A percentile compares a stretch with the other conserved stretches of the same genome.
These are phyloP conservation scores for Casuarina equisetifolia DNA, from an alignment of 306 rosid genomes.

Conservation along the genomic window DNA sequence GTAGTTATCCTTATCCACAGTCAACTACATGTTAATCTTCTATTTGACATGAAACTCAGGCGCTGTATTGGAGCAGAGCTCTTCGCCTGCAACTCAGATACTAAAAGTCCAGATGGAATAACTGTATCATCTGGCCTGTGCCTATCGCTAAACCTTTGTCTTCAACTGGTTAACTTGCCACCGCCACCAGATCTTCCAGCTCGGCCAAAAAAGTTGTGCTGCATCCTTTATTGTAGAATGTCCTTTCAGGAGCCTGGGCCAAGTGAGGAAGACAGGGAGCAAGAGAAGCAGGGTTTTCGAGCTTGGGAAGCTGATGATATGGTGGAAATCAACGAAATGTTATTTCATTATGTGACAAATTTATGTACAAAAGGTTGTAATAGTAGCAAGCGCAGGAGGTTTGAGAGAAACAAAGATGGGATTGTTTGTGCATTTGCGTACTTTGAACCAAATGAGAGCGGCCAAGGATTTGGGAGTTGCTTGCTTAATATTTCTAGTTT, in stretches of 20 bases:
- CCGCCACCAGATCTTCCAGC: conserved; percentile 28
- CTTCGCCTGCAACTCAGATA: conserved; percentile 35
- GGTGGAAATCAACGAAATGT: conserved; percentile 44
- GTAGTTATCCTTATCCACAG: neutral
- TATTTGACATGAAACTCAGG: conserved; percentile 40
- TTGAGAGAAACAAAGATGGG: conserved; percentile 8
- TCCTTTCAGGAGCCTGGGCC: conserved; percentile 27
- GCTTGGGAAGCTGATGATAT: conserved; percentile 51
- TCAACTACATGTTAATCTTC: conserved; percentile 3
- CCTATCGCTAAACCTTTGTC: conserved; percentile 54
- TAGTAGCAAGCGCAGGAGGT: conserved; percentile 8
- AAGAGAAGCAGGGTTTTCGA: conserved; percentile 12
- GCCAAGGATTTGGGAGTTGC: conserved; percentile 72
- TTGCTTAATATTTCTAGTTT: conserved; percentile 59
- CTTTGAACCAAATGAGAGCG: conserved; percentile 48
- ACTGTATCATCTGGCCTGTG: conserved; percentile 37
- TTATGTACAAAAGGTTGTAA: conserved; percentile 4
- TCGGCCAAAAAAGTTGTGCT: conserved; percentile 37
- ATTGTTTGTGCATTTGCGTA: conserved; percentile 31
- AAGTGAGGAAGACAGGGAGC: conserved; percentile 10
- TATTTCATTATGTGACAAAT: conserved; percentile 36
- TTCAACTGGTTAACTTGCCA: conserved; percentile 51
- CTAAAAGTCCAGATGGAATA: conserved; percentile 30
- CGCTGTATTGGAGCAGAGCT: conserved; percentile 52
- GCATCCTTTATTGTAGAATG: conserved; percentile 47